Evolutionary conservation across 352 stramenopile species (phyloP).

Genomic region (Blastocystis sp.): DNA sequence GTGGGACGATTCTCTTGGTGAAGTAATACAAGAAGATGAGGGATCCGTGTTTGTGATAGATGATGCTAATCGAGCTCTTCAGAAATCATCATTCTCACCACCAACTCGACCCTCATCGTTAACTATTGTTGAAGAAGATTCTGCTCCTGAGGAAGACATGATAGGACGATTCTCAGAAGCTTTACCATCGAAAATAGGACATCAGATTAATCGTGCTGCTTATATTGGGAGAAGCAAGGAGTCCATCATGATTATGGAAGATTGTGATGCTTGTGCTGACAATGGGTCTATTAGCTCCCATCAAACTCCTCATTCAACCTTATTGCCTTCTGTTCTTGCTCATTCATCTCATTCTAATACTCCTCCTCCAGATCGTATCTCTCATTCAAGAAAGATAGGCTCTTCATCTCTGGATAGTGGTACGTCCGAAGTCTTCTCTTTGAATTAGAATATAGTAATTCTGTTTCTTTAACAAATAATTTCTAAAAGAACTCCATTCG

Average conservation of each 20-base stretch:
- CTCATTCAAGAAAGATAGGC: background rate
- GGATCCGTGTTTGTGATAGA: constrained; percentile 39
- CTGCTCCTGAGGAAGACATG: no score
- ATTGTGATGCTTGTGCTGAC: constrained; percentile 12
- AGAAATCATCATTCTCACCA: background rate
- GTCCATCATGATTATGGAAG: constrained; percentile 56
- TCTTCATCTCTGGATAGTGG: background rate
- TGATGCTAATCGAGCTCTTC: constrained; percentile 16
- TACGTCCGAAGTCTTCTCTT: background rate
- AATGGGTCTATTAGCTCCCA: background rate
- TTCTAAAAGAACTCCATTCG: constrained; percentile 16
- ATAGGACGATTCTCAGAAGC: no score
- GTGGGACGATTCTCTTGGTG: background rate
- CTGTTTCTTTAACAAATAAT: background rate
- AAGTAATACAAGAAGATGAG: background rate
- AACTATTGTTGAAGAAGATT: background rate
- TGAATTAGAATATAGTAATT: background rate
- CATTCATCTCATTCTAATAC: background rate
- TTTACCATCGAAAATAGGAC: no score
- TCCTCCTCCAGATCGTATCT: background rate
- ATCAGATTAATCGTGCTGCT: background rate
- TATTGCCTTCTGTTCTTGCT: background rate
- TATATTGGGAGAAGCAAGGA: constrained; percentile 54
- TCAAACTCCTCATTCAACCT: background rate
- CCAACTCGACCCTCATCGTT: background rate